Base-by-base conservation (phyloP, 768 basidiomycete species). In the Suillus variegatus region DNA sequence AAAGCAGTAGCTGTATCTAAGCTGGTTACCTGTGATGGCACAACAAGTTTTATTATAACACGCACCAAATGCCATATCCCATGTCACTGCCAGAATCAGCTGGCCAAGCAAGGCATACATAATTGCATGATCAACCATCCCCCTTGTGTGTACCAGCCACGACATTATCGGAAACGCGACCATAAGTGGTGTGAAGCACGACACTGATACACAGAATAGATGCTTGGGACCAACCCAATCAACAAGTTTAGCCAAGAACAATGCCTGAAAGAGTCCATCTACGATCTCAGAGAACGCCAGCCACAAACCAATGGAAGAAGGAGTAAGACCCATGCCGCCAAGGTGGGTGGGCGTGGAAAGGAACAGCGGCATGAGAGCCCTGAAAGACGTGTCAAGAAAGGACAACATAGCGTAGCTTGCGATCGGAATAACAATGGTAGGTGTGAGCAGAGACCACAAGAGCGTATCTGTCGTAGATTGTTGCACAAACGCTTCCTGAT, bases 81-180 rank as follows among this genome's bases (percentile, higher is more conserved):
- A 73, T 36, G 83, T 62, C 8, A 78, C 63, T 4, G 70, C 47
- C 38, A 68, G 70, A 9, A 70, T 20, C 13, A 77, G 63, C 47
- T 77, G 77, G n/a, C 68, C 0, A 9, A 69, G 67, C 10, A 85
- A 67, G 25, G 82, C 69, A 35, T 71, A 32, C 80, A 81, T 84
- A 12, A 82, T 77, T 1, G 74, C 60, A 52, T 70, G 70, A 8
- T 74, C 77, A 2, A 81, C 73, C 47, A 77, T 77, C 35, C 70
- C 75, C 13, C 69, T 67, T 28, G 40, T 38, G 20, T 70, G 72
- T 18, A 83, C 81, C 16, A 81, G 60, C 9, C 79, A 65, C 67
- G 78, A 84, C 67, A 83, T 82, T 20, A 82, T 58, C 0, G 85
- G 86, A 69, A 86, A 84, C 35, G 80, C 58, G 38, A 77, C 68